Conservation (phyloP, 2,329 filamentous ascomycete genomes). For the Alternaria arbusti region DNA sequence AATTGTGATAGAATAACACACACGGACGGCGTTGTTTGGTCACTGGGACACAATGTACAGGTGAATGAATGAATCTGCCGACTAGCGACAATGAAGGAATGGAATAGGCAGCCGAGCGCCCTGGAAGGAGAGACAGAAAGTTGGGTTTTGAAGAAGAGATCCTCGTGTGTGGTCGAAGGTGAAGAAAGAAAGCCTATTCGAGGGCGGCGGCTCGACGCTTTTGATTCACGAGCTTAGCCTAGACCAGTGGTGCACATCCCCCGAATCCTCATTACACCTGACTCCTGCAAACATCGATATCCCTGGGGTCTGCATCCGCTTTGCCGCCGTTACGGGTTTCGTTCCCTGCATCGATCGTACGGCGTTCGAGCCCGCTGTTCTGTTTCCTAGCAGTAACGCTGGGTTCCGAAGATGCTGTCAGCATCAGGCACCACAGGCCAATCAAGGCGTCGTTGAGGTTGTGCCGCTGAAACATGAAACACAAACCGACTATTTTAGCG, state of each 20-base stretch:
- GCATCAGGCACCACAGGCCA: constrained; percentile 30
- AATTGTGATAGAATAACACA: constrained; percentile 29
- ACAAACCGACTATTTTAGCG: constrained; percentile 29
- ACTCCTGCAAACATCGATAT: constrained; percentile 11
- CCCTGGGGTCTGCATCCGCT: constrained; percentile 20
- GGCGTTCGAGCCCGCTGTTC: constrained; percentile 20
- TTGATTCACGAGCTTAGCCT: constrained; percentile 25
- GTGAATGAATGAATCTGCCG: constrained; percentile 44
- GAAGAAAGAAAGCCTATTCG: constrained; percentile 1
- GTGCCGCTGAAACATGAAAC: constrained; percentile 41
- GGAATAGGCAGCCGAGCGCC: constrained; percentile 36
- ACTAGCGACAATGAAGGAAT: constrained; percentile 47
- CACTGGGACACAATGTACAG: constrained; percentile 38
- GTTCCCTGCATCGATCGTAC: constrained; percentile 36
- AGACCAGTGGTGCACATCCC: constrained; percentile 7
- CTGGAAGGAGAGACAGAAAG: constrained; percentile 41
- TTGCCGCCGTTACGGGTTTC: constrained; percentile 25
- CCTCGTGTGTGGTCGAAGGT: constrained; percentile 35
- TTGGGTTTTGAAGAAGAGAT: constrained; percentile 30
- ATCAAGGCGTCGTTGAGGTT: constrained; percentile 21
- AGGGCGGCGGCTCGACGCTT: constrained; percentile 19
- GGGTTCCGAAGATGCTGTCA: constrained; percentile 28
- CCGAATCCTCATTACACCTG: constrained; percentile 4
- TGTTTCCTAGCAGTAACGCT: constrained; percentile 22
- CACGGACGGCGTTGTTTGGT: constrained; percentile 31